Evolutionary conservation across 2,329 filamentous ascomycete species (phyloP), one percentile per base, ranked within the genome.

Genomic region (Verticillium alfalfae): DNA sequence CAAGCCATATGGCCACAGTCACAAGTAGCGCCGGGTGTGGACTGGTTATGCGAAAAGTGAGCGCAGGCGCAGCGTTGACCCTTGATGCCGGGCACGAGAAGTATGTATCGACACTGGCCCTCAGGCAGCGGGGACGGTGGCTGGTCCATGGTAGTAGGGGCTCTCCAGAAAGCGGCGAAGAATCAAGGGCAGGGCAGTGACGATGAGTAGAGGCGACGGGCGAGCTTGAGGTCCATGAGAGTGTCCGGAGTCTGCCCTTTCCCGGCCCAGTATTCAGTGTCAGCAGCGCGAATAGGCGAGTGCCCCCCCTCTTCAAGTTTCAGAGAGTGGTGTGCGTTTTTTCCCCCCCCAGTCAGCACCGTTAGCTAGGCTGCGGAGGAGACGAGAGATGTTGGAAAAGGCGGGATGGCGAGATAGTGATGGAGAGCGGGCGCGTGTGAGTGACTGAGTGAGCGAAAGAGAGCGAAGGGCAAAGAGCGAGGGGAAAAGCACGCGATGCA

Each of bases 1-100:
- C 84, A 87, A 38, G 84, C 82, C 60, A 85, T 78, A 68, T 87
- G 84, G 6, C 84, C 84, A 66, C 84, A 87, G 58, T 84, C 79
- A 67, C 84, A 87, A 22, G 75, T 79, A 60, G 82, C 81, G 41
- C 83, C 80, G 1, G 84, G 84, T 12, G 82, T 73, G n/a, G 75
- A 70, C 58, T 75, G 77, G 70, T 85, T 86, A 62, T 82, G 78
- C 5, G 79, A 79, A 70, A 87, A 87, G 63, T 79, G 77, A 64
- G 84, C 81, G 67, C 84, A 87, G 55, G 80, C 84, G 70, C 84
- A 87, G 54, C 84, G 81, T 62, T 84, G 78, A 59, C 84, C 84
- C 66, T 81, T 84, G 70, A 84, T 76, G 67, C 84, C 82, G 6
- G 84, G 82, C 61, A 82, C 76, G 34, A 84, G 75, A 36, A 87